Conservation (phyloP, 352 stramenopile species). For the Aphanomyces cochlioides region DNA sequence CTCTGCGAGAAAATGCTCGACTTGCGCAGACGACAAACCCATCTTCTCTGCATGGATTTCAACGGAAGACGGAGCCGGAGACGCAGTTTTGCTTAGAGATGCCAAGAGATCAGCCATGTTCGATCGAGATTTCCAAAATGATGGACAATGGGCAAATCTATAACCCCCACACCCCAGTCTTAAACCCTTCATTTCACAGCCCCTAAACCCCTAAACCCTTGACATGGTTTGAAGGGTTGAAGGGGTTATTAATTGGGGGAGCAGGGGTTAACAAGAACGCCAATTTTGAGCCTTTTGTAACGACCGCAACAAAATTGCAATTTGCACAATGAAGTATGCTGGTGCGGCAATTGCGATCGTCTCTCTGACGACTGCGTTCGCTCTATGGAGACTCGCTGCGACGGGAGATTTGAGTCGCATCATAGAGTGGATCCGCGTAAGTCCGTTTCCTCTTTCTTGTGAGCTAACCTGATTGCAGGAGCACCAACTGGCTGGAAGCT, state of each 20-base stretch:
- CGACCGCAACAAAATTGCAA: too few species aligned
- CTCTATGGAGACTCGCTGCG: background rate
- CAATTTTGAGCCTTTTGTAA: too few species aligned
- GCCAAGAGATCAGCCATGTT: constrained; percentile 22
- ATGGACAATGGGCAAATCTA: background rate
- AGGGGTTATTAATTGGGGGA: too few species aligned
- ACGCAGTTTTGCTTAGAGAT: constrained; percentile 3
- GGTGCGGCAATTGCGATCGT: too few species aligned
- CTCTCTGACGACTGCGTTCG: too few species aligned
- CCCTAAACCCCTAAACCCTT: too few species aligned
- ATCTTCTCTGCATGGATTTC: constrained; percentile 4
- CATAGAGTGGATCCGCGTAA: constrained; percentile 51
- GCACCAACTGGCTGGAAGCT: background rate
- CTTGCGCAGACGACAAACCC: constrained; percentile 1
- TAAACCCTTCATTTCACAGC: too few species aligned
- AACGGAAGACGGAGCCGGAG: constrained; percentile 4
- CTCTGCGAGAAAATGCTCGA: constrained; percentile 3
- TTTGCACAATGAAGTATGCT: too few species aligned
- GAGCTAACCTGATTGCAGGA: background rate
- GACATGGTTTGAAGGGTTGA: background rate
- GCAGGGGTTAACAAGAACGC: too few species aligned
- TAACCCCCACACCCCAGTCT: background rate
- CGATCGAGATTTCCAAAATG: constrained; percentile 8
- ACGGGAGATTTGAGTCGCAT: constrained; percentile 26
- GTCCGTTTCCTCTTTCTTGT: background rate